phyloP scores from a whole-genome alignment of 805 yeast genomes.

The Wickerhamomyces pijperi region DNA sequence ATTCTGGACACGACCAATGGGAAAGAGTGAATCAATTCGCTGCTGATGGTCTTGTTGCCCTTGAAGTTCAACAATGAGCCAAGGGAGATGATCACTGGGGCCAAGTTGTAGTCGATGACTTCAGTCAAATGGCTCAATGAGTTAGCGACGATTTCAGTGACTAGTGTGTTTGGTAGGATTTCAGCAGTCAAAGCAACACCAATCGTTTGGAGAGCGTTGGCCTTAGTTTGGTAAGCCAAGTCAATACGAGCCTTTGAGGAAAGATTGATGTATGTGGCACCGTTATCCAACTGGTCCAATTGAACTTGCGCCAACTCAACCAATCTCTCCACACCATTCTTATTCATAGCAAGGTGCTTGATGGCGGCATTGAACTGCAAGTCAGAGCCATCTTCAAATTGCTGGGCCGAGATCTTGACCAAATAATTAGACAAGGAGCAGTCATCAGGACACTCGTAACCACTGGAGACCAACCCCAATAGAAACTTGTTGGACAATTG shows the following conservation, averaged over 20 bases:
- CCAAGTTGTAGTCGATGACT: conserved; percentile 39
- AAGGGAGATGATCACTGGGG: conserved; percentile 39
- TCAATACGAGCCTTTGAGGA: conserved; percentile 36
- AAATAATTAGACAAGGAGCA: conserved; percentile 3
- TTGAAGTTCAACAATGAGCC: conserved; percentile 41
- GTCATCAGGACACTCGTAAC: not conserved
- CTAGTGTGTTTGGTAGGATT: conserved; percentile 29
- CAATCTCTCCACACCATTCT: conserved; percentile 7
- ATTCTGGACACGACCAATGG: conserved; percentile 35
- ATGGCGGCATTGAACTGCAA: conserved; percentile 10
- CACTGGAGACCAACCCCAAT: conserved; percentile 1
- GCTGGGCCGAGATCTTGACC: conserved; percentile 4
- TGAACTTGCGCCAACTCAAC: conserved; percentile 14
- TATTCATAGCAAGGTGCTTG: conserved; percentile 9
- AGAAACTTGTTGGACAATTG: conserved; percentile 10
- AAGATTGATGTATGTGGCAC: conserved; percentile 43
- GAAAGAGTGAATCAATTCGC: conserved; percentile 25
- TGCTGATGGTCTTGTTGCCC: conserved; percentile 21
- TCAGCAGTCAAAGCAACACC: conserved; percentile 42
- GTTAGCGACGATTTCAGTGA: conserved; percentile 34
- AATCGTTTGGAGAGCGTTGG: conserved; percentile 47
- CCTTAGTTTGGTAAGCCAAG: conserved; percentile 43
- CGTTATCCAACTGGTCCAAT: conserved; percentile 34
- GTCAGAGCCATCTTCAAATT: conserved; percentile 19
- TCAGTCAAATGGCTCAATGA: conserved; percentile 43